Conservation (phyloP, 2,329 filamentous ascomycete species). For the Geosmithia flava region DNA sequence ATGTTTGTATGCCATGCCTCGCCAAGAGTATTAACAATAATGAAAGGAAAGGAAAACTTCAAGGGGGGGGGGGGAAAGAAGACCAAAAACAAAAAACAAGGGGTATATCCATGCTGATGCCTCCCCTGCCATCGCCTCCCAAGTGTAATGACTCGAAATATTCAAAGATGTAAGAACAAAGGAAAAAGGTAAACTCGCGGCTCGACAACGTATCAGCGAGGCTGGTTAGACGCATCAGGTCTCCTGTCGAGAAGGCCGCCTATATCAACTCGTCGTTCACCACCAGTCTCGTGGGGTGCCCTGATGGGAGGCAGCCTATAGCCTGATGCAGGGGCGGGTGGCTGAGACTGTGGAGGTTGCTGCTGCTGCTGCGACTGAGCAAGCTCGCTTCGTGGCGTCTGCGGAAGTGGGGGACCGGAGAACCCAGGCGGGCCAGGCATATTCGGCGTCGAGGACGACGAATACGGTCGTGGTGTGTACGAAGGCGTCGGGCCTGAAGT, state of each 20-base stretch:
- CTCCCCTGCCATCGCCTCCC: too few species aligned
- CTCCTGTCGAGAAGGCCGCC: constrained; percentile 46
- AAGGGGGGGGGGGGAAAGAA: too few species aligned
- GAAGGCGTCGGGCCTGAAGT: background rate
- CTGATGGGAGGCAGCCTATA: constrained; percentile 39
- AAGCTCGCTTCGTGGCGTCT: constrained; percentile 40
- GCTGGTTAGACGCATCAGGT: constrained; percentile 24
- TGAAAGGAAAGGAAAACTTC: too few species aligned
- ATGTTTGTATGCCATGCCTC: too few species aligned
- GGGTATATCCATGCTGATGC: too few species aligned
- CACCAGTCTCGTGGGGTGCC: constrained; percentile 16
- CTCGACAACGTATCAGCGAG: constrained; percentile 6
- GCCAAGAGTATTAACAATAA: too few species aligned
- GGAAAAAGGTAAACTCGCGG: background rate
- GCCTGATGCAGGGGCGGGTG: constrained; percentile 14
- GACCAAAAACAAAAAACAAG: too few species aligned
- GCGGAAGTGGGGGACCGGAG: constrained; percentile 7
- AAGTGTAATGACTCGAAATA: too few species aligned
- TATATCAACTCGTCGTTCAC: constrained; percentile 46
- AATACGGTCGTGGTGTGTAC: background rate
- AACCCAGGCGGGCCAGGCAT: constrained; percentile 20
- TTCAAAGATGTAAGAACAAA: too few species aligned
- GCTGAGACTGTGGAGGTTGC: constrained; percentile 12
- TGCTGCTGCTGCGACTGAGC: constrained; percentile 7
- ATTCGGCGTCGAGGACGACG: constrained; percentile 26